Base-by-base conservation (phyloP, 441 rosid genomes). In the Euphorbia celastroides region DNA sequence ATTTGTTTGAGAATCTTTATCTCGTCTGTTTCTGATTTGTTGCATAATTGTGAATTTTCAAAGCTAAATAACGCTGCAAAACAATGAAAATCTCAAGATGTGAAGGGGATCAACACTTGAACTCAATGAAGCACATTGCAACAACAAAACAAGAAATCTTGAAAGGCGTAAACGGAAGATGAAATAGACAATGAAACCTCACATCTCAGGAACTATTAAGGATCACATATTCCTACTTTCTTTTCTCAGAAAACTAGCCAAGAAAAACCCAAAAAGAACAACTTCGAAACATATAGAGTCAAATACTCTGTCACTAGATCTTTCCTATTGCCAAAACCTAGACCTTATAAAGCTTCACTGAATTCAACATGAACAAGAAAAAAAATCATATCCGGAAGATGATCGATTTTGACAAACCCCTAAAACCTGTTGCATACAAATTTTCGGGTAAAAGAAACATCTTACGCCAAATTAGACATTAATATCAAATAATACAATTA, bases 21-120 rank as follows among this genome's bases (percentile, higher is more conserved):
- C 86, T 88, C 95, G 68, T 86, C 95, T 90, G 86, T 78, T 3
- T 92, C 95, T 17, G 95, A 88, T 62, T 88, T 92, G 22, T 89
- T 83, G 69, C 83, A 88, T 68, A 82, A 86, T 38, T 38, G 44
- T 38, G 44, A 38, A 38, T 14, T 38, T 38, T 38, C 44, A 38
- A 38, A 38, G 44, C 44, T 38, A 38, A 11, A 38, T 38, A 38
- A 38, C 44, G 12, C 44, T 38, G 12, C 44, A 38, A 34, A 38
- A 38, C 44, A 38, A 38, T 38, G 44, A 38, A 38, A 7, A 7
- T 38, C 44, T 38, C 44, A 38, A 7, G 44, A 11, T 38, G 44
- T 38, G 8, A 38, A 38, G 44, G 44, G 44, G 44, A 38, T 4
- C 12, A 38, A 14, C 5, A 38, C 12, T 38, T 38, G 11, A 3